These are phyloP conservation scores for Viola odorata DNA, from an alignment of 345 rosid species.

Conservation along the genomic window DNA sequence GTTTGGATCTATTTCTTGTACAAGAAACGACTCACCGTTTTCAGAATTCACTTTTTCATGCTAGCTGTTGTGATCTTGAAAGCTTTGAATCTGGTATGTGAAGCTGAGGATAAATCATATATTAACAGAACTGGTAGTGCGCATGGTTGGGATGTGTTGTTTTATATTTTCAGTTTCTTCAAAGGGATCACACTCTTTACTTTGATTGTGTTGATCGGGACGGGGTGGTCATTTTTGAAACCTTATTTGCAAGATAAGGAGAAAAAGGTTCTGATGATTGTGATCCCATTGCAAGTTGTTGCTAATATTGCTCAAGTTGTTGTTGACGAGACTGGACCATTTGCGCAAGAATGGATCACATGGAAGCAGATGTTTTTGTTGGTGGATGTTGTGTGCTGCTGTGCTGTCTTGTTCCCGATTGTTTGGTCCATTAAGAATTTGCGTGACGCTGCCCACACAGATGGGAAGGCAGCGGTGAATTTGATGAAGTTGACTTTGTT, in stretches of 20 bases:
- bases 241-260: conserved; percentile 97
- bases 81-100: conserved; percentile 63
- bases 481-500: conserved; percentile 84
- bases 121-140: conserved; percentile 91
- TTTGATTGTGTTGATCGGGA: conserved; percentile 84
- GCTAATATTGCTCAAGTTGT: conserved; percentile 93
- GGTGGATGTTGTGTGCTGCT: conserved; percentile 92
- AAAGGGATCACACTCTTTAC: conserved; percentile 88
- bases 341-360: conserved; percentile 68
- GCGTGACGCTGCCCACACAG: conserved; percentile 88
- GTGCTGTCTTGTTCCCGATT: conserved; percentile 89
- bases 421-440: conserved; percentile 97
- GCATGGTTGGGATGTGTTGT: conserved; percentile 94
- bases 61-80: conserved; percentile 70
- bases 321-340: conserved; percentile 79
- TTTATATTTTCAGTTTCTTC: conserved; percentile 86
- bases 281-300: conserved; percentile 89
- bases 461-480: conserved; percentile 94
- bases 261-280: conserved; percentile 91
- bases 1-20: conserved; percentile 69
- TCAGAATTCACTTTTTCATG: conserved; percentile 87
- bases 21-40: conserved; percentile 69
- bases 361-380: conserved; percentile 90
- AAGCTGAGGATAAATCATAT: conserved; percentile 86
- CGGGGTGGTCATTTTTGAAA: conserved; percentile 96